These are phyloP conservation scores for Neofusicoccum parvum DNA, from an alignment of 2,329 filamentous ascomycete species.

Conservation along the genomic window DNA sequence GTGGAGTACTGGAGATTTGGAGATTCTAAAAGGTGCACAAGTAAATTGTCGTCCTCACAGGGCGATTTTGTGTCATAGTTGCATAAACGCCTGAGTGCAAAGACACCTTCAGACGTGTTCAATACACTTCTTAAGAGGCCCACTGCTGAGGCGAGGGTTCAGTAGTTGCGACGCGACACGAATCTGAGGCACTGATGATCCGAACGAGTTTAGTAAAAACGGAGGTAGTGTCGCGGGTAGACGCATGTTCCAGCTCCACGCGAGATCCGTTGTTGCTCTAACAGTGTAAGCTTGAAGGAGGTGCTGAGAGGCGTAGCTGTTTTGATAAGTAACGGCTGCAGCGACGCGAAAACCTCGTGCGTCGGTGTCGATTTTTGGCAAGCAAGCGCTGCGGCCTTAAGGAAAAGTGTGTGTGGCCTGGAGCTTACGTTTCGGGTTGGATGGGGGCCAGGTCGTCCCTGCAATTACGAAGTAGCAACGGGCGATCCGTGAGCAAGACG, in stretches of 20 bases:
- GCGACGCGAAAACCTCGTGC: neutral
- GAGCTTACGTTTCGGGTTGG: neutral
- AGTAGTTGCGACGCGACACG: neutral
- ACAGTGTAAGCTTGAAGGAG: neutral
- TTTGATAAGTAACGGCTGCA: neutral
- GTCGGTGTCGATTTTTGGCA: neutral
- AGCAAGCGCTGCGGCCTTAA: neutral
- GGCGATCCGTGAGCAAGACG: conserved; percentile 6
- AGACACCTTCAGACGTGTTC: neutral
- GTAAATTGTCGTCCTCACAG: neutral
- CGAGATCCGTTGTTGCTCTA: neutral
- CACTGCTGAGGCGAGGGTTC: neutral
- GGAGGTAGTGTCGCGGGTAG: neutral
- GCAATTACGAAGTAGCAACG: conserved; percentile 7
- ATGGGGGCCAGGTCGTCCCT: conserved; percentile 6
- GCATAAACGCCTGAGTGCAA: neutral
- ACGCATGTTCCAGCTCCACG: neutral
- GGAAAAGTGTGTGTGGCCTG: neutral
- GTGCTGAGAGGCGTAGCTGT: neutral
- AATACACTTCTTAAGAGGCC: neutral
- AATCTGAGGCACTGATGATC: neutral
- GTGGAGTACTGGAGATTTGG: neutral
- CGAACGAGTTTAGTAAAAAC: neutral
- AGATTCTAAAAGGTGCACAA: neutral
- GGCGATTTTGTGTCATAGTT: neutral